Percentiles rank a stretch among this genome's conserved stretches.
Evolutionary conservation across 306 rosid genomes (phyloP).

Genomic region (Citrullus amarus): DNA sequence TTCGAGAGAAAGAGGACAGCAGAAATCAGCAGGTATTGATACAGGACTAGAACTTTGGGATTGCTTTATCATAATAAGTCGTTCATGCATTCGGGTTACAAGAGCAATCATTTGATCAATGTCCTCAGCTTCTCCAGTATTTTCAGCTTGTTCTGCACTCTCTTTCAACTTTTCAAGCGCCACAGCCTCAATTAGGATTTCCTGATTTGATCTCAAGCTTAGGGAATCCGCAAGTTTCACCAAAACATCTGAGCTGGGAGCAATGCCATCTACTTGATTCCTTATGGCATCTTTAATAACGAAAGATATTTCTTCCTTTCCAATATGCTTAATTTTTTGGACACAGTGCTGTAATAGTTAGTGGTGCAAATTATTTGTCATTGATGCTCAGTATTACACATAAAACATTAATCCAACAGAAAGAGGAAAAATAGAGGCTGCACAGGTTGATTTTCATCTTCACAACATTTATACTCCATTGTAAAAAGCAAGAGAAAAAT

Average conservation of each 20-base stretch:
- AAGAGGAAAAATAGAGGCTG: background rate
- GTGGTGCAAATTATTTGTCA: background rate
- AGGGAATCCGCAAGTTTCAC: constrained; percentile 62
- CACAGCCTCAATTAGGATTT: constrained; percentile 88
- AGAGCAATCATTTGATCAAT: constrained; percentile 68
- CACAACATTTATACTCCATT: background rate
- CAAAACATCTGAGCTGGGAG: constrained; percentile 60
- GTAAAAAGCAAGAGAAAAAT: background rate
- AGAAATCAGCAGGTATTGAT: constrained; percentile 84
- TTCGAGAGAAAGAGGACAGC: constrained; percentile 96
- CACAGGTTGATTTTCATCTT: background rate
- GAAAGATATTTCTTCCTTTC: constrained; percentile 42
- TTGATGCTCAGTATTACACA: background rate
- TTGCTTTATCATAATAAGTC: constrained; percentile 57
- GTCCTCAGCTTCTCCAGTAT: constrained; percentile 67
- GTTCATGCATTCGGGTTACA: constrained; percentile 67
- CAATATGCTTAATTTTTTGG: constrained; percentile 68
- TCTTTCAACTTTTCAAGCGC: constrained; percentile 96
- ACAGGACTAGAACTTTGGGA: constrained; percentile 67
- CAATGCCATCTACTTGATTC: constrained; percentile 52
- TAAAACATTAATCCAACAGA: background rate
- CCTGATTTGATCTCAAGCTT: constrained; percentile 63
- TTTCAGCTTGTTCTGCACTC: constrained; percentile 85
- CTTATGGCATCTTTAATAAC: constrained; percentile 54
- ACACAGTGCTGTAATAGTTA: constrained; percentile 50